Conservation (phyloP, 192 early-diverging fungal species). For the Oehlia diaphana region DNA sequence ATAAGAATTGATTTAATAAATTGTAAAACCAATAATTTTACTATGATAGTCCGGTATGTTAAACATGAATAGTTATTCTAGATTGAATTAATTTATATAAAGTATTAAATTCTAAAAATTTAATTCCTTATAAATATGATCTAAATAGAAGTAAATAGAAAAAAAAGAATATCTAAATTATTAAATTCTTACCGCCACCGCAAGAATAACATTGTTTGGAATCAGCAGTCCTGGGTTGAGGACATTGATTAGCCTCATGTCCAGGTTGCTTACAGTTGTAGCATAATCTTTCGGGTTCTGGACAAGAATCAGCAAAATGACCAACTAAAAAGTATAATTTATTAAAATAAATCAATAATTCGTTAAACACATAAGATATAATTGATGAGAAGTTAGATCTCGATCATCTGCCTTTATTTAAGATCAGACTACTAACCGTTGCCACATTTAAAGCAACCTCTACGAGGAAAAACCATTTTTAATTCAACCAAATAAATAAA, state of each 20-base stretch:
- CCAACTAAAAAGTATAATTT: conserved; percentile 38
- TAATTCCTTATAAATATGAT: not conserved
- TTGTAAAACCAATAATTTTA: not conserved
- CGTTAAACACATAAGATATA: not conserved
- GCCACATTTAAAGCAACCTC: conserved; percentile 59
- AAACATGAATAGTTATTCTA: not conserved
- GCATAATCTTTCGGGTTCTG: conserved; percentile 53
- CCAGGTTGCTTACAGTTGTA: conserved; percentile 60
- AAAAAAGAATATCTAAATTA: no score
- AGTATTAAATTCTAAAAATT: not conserved
- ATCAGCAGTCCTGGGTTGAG: conserved; percentile 47
- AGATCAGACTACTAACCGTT: conserved; percentile 41
- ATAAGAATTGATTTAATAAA: not conserved
- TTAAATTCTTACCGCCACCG: conserved; percentile 46
- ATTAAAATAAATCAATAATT: not conserved
- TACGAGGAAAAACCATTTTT: conserved; percentile 39
- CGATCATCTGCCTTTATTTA: not conserved
- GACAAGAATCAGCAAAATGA: conserved; percentile 52
- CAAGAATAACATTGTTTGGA: conserved; percentile 55
- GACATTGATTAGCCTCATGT: conserved; percentile 51
- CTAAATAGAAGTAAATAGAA: not conserved
- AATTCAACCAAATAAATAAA: not conserved
- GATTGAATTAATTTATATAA: not conserved
- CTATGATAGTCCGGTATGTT: not conserved
- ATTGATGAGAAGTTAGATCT: not conserved